Conservation (phyloP, 805 yeast species). For the Teunomyces panamensis region DNA sequence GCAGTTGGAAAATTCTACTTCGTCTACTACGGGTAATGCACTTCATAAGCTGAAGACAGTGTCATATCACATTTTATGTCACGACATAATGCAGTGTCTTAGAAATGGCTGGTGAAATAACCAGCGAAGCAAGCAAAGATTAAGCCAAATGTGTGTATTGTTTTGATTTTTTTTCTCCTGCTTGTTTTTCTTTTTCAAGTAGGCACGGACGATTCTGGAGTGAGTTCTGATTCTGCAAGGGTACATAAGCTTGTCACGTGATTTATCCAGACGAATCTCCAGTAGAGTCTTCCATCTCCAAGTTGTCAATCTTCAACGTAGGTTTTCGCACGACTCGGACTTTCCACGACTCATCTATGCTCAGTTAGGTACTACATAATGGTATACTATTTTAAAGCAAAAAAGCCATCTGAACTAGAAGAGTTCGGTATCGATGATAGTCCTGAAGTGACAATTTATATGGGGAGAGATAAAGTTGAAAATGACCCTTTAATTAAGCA, state of each 20-base stretch:
- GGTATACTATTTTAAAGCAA: conserved; percentile 32
- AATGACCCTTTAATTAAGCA: conserved; percentile 52
- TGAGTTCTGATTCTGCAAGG: too few relatives aligned
- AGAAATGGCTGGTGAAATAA: not conserved
- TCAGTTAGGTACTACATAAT: conserved; percentile 9
- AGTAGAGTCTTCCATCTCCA: too few relatives aligned
- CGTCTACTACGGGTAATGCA: not conserved
- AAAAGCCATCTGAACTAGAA: conserved; percentile 12
- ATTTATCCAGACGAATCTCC: too few relatives aligned
- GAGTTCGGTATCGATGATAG: conserved; percentile 20
- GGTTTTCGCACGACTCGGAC: not conserved
- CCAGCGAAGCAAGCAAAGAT: too few relatives aligned
- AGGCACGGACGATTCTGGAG: too few relatives aligned
- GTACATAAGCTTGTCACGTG: too few relatives aligned
- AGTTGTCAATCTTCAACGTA: too few relatives aligned
- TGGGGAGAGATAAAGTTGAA: conserved; percentile 76
- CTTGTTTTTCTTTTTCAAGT: too few relatives aligned
- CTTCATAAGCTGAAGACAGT: not conserved
- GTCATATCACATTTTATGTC: not conserved
- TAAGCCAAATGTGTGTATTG: too few relatives aligned
- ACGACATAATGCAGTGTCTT: too few relatives aligned
- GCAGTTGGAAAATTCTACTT: not conserved
- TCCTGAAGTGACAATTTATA: conserved; percentile 40
- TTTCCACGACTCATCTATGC: not conserved
- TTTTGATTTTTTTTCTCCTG: too few relatives aligned